phyloP scores from a whole-genome alignment of 257 asterid species.

The Solanum ossicruentum region DNA sequence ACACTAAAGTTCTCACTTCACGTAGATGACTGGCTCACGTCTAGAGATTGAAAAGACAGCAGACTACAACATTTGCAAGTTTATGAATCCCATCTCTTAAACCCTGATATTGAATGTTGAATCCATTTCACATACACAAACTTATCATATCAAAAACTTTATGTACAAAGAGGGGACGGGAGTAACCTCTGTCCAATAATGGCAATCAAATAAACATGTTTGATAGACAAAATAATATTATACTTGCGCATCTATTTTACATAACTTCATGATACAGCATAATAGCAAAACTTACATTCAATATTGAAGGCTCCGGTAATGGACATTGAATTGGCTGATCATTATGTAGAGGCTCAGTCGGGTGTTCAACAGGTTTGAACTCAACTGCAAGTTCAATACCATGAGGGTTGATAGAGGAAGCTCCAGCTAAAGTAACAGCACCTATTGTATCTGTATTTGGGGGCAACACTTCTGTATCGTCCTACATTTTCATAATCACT shows the following conservation, averaged over 20 bases:
- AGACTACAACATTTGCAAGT: neutral
- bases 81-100: neutral
- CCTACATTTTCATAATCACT: conserved; percentile 19
- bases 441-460: conserved; percentile 33
- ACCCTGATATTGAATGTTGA: neutral
- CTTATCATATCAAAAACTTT: neutral
- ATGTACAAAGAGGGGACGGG: neutral
- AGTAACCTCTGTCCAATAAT: neutral
- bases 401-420: conserved; percentile 36
- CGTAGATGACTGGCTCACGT: neutral
- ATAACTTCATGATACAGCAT: neutral
- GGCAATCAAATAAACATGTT: neutral
- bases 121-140: neutral
- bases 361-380: conserved; percentile 83
- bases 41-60: neutral
- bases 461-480: conserved; percentile 40
- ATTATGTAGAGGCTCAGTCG: conserved; percentile 69
- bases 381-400: conserved; percentile 64
- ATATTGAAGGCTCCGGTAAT: conserved; percentile 82
- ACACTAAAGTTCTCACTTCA: neutral
- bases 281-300: conserved; percentile 40
- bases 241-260: neutral
- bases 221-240: neutral
- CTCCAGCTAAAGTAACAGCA: conserved; percentile 20
- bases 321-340: conserved; percentile 88